These are phyloP conservation scores for Aspergillus sp. DNA, from an alignment of 2,329 filamentous ascomycete species.

Conservation along the genomic window DNA sequence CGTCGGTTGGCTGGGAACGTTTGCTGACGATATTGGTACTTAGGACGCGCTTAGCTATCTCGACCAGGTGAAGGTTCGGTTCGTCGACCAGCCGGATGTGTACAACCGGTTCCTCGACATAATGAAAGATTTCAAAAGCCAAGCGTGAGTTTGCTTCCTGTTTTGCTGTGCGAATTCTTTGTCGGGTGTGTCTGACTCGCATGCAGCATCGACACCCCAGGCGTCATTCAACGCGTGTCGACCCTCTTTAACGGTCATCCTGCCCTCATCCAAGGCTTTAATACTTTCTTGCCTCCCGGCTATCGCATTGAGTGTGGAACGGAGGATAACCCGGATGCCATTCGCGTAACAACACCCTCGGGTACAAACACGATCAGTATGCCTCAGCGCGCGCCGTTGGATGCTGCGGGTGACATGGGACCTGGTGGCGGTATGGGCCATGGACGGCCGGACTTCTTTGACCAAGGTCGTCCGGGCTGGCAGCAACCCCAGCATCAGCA, in stretches of 20 bases:
- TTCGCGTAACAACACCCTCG: conserved; percentile 94
- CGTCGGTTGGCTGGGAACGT: not conserved
- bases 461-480: conserved; percentile 40
- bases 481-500: conserved; percentile 35
- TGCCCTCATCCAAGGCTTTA: conserved; percentile 94
- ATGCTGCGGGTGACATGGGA: conserved; percentile 29
- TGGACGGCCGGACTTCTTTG: conserved; percentile 40
- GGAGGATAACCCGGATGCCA: conserved; percentile 91
- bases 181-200: conserved; percentile 13
- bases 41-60: conserved; percentile 88
- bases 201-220: conserved; percentile 83
- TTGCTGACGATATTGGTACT: conserved; percentile 41
- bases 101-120: conserved; percentile 97
- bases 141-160: conserved; percentile 63
- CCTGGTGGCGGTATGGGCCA: conserved; percentile 31
- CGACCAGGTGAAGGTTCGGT: conserved; percentile 97
- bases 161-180: not conserved
- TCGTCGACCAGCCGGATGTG: conserved; percentile 93
- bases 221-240: conserved; percentile 94
- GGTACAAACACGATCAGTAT: conserved; percentile 95
- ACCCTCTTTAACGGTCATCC: conserved; percentile 94
- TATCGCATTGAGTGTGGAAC: conserved; percentile 96
- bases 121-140: conserved; percentile 99
- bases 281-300: conserved; percentile 92
- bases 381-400: conserved; percentile 37